Conservation (phyloP, 2,329 filamentous ascomycete genomes). For the Pochonia chlamydosporia region DNA sequence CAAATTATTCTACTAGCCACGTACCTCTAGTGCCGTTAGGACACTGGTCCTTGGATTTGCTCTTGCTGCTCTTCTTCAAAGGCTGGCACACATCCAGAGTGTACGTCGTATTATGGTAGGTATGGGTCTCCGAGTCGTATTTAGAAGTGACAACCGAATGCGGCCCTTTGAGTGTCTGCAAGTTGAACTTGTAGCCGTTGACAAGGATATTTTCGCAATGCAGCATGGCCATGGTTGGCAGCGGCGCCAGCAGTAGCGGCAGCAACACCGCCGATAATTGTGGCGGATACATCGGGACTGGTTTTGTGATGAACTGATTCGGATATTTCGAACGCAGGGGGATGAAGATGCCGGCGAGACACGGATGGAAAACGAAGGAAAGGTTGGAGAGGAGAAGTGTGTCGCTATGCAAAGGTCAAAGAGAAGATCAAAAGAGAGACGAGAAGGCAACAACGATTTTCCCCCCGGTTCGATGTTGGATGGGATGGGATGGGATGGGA, state of each 20-base stretch:
- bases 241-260: conserved; percentile 29
- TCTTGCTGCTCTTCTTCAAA: conserved; percentile 55
- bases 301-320: background rate
- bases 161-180: conserved; percentile 58
- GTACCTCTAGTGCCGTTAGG: conserved; percentile 63
- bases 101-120: conserved; percentile 65
- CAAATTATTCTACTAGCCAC: too few species aligned
- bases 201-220: conserved; percentile 57
- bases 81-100: conserved; percentile 71
- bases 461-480: background rate
- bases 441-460: background rate
- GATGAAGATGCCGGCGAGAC: background rate
- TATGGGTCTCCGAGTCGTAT: conserved; percentile 45
- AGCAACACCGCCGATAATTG: conserved; percentile 31
- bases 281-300: conserved; percentile 32
- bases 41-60: conserved; percentile 54
- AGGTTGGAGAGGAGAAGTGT: background rate
- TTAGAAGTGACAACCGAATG: conserved; percentile 60
- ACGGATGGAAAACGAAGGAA: background rate
- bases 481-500: conserved; percentile 15
- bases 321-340: too few species aligned
- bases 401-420: background rate
- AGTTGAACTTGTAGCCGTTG: conserved; percentile 56
- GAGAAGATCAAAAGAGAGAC: background rate
- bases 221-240: conserved; percentile 42